A percentile compares a stretch with the other conserved stretches of the same genome.
These are phyloP conservation scores for Boletus vermiculosoides DNA, from an alignment of 768 basidiomycete species.

Conservation along the genomic window DNA sequence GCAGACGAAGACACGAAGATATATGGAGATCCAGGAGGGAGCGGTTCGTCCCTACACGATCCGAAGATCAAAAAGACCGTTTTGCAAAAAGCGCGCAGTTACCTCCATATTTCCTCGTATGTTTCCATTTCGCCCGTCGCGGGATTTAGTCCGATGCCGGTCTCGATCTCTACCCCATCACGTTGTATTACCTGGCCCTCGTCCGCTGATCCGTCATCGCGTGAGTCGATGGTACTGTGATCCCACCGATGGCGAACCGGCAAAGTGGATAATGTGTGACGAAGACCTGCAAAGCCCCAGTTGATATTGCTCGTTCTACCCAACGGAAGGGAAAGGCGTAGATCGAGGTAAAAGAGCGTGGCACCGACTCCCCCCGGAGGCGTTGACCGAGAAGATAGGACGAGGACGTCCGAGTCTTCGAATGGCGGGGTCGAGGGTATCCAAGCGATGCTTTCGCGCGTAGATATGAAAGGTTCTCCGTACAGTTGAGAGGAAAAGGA, in stretches of 20 bases:
- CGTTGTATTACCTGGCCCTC: constrained; percentile 21
- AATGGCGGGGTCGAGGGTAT: constrained; percentile 13
- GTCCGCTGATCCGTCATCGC: constrained; percentile 8
- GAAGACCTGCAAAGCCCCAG: constrained; percentile 27
- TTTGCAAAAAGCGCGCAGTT: neutral
- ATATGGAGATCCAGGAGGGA: constrained; percentile 11
- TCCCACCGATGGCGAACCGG: constrained; percentile 21
- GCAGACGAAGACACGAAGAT: constrained; percentile 23
- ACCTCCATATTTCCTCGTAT: constrained; percentile 26
- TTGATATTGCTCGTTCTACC: constrained; percentile 14
- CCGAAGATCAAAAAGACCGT: neutral
- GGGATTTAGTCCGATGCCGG: constrained; percentile 23
- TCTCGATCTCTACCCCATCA: constrained; percentile 26
- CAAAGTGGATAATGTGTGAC: constrained; percentile 18
- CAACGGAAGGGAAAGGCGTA: constrained; percentile 27
- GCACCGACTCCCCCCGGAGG: constrained; percentile 12
- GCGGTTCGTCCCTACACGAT: constrained; percentile 20
- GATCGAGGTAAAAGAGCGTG: constrained; percentile 25
- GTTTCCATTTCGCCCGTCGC: constrained; percentile 15
- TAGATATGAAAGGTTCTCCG: constrained; percentile 21
- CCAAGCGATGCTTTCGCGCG: constrained; percentile 26
- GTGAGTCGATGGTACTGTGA: constrained; percentile 23
- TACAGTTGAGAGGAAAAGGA: neutral
- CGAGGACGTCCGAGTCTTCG: constrained; percentile 30
- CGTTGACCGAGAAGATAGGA: constrained; percentile 28